Base-by-base conservation (phyloP, 2,329 filamentous ascomycete genomes). In the Drechslera avenae region DNA sequence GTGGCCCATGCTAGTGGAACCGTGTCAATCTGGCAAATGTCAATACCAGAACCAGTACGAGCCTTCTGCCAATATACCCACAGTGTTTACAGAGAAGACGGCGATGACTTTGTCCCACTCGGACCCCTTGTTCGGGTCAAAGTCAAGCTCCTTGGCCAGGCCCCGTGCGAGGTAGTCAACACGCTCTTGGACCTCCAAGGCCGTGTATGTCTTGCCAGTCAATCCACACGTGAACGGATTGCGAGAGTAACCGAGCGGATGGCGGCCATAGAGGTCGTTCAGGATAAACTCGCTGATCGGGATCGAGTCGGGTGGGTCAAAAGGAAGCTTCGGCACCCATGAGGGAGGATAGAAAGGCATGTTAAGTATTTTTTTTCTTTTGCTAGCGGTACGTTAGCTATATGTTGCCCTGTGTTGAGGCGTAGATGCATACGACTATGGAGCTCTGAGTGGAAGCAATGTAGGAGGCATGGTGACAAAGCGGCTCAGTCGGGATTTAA, bases 71-170 rank as follows among this genome's bases (percentile, higher is more conserved):
- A 18, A 8, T n/a, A 42, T 35, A 68, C 81, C 52, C 73, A 90
- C 88, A 23, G 89, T 90, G 69, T 95, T 95, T 52, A 91, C 74
- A n/a, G 87, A 86, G 75, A 90, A 95, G 21, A 92, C 77, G 4
- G 80, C 87, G 39, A 90, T 78, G 18, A 92, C 88, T 71, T 91
- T 91, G 64, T 94, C 89, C 87, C 87, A 94, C 69, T 92, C 88
- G 0, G 84, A 83, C 10, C 87, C 89, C 49, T 84, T 72, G 59
- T 89, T 86, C 6, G 87, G 84, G 37, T 81, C 72, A 81, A 89
- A 91, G 35, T 83, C 86, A 52, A 94, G 81, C 56, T 89, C 84
- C 68, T 88, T 86, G 33, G 83, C 81, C 28, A 95, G 75, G 17
- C 83, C 86, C 50, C 87, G 82, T 13, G 90, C 82, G 17, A 94